Conservation (phyloP, 257 asterid genomes). For the Ilex asprella region DNA sequence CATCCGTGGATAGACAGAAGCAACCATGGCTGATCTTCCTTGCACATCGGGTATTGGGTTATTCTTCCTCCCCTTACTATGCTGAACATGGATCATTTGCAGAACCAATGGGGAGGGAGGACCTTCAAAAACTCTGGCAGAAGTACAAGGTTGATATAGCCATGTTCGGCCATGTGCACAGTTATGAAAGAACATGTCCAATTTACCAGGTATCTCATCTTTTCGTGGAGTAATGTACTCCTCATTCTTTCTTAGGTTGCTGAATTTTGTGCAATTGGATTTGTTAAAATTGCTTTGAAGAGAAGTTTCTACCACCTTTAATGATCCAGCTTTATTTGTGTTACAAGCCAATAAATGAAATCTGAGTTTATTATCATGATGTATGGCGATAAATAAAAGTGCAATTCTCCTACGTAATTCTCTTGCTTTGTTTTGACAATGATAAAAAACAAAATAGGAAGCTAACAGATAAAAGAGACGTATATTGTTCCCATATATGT, state of each 20-base stretch:
- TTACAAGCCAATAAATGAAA: background rate
- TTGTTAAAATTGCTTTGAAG: background rate
- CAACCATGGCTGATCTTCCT: slow-evolving; percentile 86
- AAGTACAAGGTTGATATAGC: slow-evolving; percentile 80
- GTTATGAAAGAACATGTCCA: slow-evolving; percentile 77
- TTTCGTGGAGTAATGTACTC: background rate
- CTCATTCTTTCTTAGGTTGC: background rate
- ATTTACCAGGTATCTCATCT: slow-evolving; percentile 49
- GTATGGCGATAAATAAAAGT: no score
- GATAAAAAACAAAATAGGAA: no score
- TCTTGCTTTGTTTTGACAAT: no score
- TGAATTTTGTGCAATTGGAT: background rate
- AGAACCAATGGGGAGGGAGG: slow-evolving; percentile 84
- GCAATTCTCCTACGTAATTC: no score
- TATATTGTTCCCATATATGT: no score
- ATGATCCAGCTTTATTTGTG: no score
- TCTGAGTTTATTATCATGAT: no score
- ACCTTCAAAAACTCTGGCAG: slow-evolving; percentile 89
- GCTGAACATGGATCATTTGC: slow-evolving; percentile 58
- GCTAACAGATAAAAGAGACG: no score
- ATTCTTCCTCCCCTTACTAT: slow-evolving; percentile 53
- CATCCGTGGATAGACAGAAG: slow-evolving; percentile 65
- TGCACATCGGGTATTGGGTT: slow-evolving; percentile 81
- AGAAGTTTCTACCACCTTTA: background rate
- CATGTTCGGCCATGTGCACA: slow-evolving; percentile 67